Evolutionary conservation across 75 land plant genomes (phyloP).

Genomic region (Adiantum capillusveneris): DNA sequence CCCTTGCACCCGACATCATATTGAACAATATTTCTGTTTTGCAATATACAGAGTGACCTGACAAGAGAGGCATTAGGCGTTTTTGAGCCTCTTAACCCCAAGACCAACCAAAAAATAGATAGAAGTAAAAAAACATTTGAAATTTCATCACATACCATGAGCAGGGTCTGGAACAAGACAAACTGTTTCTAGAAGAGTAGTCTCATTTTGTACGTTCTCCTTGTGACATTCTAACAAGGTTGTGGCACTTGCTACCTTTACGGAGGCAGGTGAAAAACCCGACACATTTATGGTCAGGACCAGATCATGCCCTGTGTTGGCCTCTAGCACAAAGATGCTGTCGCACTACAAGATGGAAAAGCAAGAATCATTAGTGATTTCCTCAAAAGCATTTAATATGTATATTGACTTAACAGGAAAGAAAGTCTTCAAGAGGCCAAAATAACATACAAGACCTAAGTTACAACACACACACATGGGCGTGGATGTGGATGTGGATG

Average conservation of each 20-base stretch:
- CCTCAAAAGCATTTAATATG: too few species aligned
- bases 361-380: not conserved
- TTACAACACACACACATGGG: conserved; percentile 1
- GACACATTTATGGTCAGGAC: conserved; percentile 32
- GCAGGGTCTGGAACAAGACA: conserved; percentile 38
- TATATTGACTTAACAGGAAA: too few species aligned
- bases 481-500: too few species aligned
- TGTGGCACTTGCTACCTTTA: conserved; percentile 57
- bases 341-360: conserved; percentile 31
- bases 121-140: not conserved
- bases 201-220: conserved; percentile 36
- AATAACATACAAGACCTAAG: too few species aligned
- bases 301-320: conserved; percentile 81
- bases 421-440: too few species aligned
- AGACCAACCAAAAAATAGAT: not conserved
- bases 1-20: conserved; percentile 71
- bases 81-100: too few species aligned
- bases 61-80: not conserved
- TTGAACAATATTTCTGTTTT: conserved; percentile 59
- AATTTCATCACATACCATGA: conserved; percentile 17
- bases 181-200: conserved; percentile 35
- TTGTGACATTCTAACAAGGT: conserved; percentile 21
- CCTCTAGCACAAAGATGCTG: conserved; percentile 47
- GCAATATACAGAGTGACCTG: conserved; percentile 30
- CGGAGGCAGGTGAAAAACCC: conserved; percentile 31